Conservation (phyloP, 805 yeast species). For the Clavispora asparagi region DNA sequence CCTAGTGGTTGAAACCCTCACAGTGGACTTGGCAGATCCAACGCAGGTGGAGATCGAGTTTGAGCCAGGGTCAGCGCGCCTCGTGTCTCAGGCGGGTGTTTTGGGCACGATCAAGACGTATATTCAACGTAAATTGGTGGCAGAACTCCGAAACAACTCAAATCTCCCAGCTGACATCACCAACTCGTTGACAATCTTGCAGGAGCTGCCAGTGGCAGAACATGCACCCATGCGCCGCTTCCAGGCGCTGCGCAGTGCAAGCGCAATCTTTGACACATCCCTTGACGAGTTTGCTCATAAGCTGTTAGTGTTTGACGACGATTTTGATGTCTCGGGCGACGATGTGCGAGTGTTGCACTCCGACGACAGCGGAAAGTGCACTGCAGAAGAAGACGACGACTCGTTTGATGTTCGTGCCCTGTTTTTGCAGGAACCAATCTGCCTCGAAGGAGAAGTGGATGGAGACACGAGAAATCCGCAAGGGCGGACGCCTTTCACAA, state of each 20-base stretch:
- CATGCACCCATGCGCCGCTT: background rate
- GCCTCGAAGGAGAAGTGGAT: background rate
- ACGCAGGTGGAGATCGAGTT: slow-evolving; percentile 18
- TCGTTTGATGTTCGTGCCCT: background rate
- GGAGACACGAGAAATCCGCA: too few relatives aligned
- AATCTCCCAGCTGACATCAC: slow-evolving; percentile 10
- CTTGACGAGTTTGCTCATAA: slow-evolving; percentile 5
- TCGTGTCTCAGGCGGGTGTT: slow-evolving; percentile 23
- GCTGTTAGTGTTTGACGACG: slow-evolving; percentile 9
- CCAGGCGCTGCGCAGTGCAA: background rate
- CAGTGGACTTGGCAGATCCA: slow-evolving; percentile 13
- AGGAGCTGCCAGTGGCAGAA: slow-evolving; percentile 14
- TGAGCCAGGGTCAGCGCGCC: slow-evolving; percentile 23
- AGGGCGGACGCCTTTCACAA: too few relatives aligned
- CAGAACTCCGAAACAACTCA: slow-evolving; percentile 9
- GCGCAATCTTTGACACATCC: background rate
- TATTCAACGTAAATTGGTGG: slow-evolving; percentile 15
- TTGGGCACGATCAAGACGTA: slow-evolving; percentile 23
- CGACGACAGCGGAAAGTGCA: slow-evolving; percentile 23
- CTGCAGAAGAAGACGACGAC: slow-evolving; percentile 12
- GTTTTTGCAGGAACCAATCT: background rate
- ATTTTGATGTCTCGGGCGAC: slow-evolving; percentile 11
- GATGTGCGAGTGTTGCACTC: slow-evolving; percentile 17
- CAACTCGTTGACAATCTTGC: slow-evolving; percentile 11
- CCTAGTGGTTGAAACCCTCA: slow-evolving; percentile 20